Base-by-base conservation (phyloP, 2,329 filamentous ascomycete genomes). In the Fusarium caatingaense region DNA sequence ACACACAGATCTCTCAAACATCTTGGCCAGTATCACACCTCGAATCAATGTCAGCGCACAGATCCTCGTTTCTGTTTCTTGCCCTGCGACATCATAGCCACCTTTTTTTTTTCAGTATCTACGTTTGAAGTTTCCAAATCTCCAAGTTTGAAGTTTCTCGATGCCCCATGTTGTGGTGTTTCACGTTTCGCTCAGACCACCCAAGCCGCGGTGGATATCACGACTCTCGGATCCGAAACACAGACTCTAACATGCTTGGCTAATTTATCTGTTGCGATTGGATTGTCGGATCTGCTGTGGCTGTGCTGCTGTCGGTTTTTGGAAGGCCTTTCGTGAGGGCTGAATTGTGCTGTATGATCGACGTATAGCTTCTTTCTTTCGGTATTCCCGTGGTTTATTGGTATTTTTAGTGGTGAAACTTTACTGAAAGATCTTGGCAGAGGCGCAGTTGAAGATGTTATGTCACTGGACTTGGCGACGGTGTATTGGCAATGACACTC, bases 141-240 rank as follows among this genome's bases (percentile, higher is more conserved):
- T 2, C n/a, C 41, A 55, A 44, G 60, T 63, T 63, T 63, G 41
- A 50, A 62, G 45, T 46, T 34, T 37, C 4, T n/a, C 3, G 12
- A 25, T 49, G 46, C 25, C 10, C 27, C n/a, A 37, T 37, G 18
- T 48, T n/a, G n/a, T 41, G 34, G 58, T 44, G 62, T 65, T 65
- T 65, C 61, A 51, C 27, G 62, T 53, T 65, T 65, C 46, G 60
- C 62, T 65, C 62, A 50, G 60, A 42, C 62, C 62, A 30, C 60
- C 46, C 18, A n/a, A 18, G 10, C 34, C 34, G 34, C n/a, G 18
- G 18, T 15, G 3, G 46, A 51, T 48, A 47, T 45, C 34, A 12
- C 10, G 1, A n/a, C 34, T 37, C 34, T 37, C 18, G 34, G 25
- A 46, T 21, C 20, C 48, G 41, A 65, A 65, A 65, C 62, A 8